Percentiles rank a stretch among this genome's conserved stretches.
These are phyloP conservation scores for Stellera chamaejasme DNA, from an alignment of 345 rosid genomes.

Conservation along the genomic window DNA sequence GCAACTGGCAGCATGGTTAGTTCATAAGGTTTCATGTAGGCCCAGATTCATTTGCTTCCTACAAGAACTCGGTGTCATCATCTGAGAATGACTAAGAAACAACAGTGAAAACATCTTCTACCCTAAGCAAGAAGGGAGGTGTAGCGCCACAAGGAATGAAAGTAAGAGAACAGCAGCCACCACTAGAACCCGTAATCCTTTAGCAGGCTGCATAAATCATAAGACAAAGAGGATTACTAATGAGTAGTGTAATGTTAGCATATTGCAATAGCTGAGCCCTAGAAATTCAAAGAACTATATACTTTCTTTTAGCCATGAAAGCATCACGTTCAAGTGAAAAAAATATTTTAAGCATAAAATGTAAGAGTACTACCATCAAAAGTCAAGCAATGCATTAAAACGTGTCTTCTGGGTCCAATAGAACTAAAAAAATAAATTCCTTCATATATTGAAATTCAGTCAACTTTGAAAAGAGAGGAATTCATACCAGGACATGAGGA, in stretches of 20 bases:
- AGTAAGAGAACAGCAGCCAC: slow-evolving; percentile 85
- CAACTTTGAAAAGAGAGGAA: not conserved
- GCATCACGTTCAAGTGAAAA: too few species aligned
- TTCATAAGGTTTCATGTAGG: not conserved
- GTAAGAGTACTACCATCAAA: too few species aligned
- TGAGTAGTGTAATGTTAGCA: not conserved
- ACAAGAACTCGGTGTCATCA: slow-evolving; percentile 7
- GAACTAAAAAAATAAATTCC: slow-evolving; percentile 3
- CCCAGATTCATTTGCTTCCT: slow-evolving; percentile 7
- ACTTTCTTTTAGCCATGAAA: too few species aligned
- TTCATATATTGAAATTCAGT: not conserved
- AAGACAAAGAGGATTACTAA: slow-evolving; percentile 4
- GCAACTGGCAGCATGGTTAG: not conserved
- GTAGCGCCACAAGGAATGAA: slow-evolving; percentile 76
- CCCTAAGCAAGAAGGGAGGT: slow-evolving; percentile 60
- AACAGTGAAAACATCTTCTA: slow-evolving; percentile 14
- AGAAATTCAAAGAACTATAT: too few species aligned
- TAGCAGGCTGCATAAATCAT: slow-evolving; percentile 60
- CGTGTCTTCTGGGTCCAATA: slow-evolving; percentile 7
- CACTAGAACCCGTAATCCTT: slow-evolving; percentile 78
- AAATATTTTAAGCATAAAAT: too few species aligned
- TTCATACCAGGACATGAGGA: slow-evolving; percentile 81
- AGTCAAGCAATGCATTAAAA: not conserved
- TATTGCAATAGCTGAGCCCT: not conserved
- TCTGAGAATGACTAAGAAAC: not conserved